phyloP scores from a whole-genome alignment of 1,284 basidiomycete genomes.

The Puccinia polysora region DNA sequence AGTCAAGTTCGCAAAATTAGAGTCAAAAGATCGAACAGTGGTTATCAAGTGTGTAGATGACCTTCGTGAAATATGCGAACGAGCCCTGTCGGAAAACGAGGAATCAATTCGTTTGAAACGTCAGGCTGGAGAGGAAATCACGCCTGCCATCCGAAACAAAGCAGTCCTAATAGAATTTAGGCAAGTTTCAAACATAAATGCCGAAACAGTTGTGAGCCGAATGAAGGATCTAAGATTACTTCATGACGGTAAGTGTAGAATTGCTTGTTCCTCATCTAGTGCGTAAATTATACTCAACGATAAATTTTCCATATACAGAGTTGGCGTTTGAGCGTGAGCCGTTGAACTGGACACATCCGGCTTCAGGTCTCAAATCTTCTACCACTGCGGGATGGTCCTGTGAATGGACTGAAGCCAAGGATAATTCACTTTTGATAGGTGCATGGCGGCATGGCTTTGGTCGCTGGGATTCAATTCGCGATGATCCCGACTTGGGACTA shows the following conservation, averaged over 20 bases:
- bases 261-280: background rate
- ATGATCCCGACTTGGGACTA: slow-evolving; percentile 76
- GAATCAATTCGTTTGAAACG: slow-evolving; percentile 69
- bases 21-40: slow-evolving; percentile 89
- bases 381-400: slow-evolving; percentile 70
- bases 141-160: slow-evolving; percentile 70
- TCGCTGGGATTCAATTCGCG: slow-evolving; percentile 91
- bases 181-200: slow-evolving; percentile 89
- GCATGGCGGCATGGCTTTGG: slow-evolving; percentile 92
- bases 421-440: slow-evolving; percentile 88
- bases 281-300: no score
- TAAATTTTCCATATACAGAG: slow-evolving; percentile 20
- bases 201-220: slow-evolving; percentile 88
- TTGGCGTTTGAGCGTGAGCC: slow-evolving; percentile 39
- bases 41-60: slow-evolving; percentile 88
- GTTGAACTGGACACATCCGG: slow-evolving; percentile 41
- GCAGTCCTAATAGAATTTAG: slow-evolving; percentile 88
- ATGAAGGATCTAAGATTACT: slow-evolving; percentile 84
- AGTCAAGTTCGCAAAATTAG: slow-evolving; percentile 84
- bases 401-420: slow-evolving; percentile 87
- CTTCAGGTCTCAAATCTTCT: slow-evolving; percentile 32
- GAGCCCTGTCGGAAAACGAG: slow-evolving; percentile 78
- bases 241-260: slow-evolving; percentile 58
- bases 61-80: slow-evolving; percentile 77
- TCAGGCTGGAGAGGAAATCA: slow-evolving; percentile 69